Base-by-base conservation (phyloP, 495 filamentous ascomycete species). In the Penicillium daleae region DNA sequence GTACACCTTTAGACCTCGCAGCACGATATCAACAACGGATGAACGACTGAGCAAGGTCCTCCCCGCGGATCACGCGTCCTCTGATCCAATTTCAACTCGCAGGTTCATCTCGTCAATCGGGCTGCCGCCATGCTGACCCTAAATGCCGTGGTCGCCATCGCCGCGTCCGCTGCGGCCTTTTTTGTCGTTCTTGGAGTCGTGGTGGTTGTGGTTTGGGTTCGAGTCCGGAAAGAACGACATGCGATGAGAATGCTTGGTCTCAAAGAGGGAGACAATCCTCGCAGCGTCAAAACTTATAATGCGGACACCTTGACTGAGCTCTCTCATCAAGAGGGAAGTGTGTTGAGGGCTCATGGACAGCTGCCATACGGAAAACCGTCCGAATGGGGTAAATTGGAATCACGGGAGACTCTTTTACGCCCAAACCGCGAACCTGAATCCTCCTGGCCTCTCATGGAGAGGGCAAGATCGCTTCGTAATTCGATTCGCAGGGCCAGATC, bases 381-480 rank as follows among this genome's bases (percentile, higher is more conserved):
- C 3, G 78, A 77, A 75, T 83, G 78, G 73, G 79, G 77, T 17
- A 68, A 78, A 44, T 54, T 80, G n/a, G 60, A 74, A 13, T 83
- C 81, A 10, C 68, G 72, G 10, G 79, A 82, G 32, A 75, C 67
- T 57, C 61, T 82, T 6, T 35, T 67, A 19, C 64, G 57, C n/a
- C 53, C 66, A 4, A 61, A 66, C 8, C 57, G 44, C 8, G 65
- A 61, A 17, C 69, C 74, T 2, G 74, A 80, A 29, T 59, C 70
- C 4, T 65, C 66, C 2, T 72, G 73, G 32, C 53, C 68, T 13
- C 27, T 75, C 6, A 51, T 65, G 9, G 68, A 75, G 33, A 75
- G 73, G 54, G 66, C 70, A 13, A 66, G 70, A 33, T 72, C 71
- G 13, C 29, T 73, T n/a, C 71, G 72, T 40, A 64, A 72, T 42